Evolutionary conservation across 2,329 filamentous ascomycete species (phyloP), one percentile per base, ranked within the genome.

Genomic region (Escovopsis sp.): DNA sequence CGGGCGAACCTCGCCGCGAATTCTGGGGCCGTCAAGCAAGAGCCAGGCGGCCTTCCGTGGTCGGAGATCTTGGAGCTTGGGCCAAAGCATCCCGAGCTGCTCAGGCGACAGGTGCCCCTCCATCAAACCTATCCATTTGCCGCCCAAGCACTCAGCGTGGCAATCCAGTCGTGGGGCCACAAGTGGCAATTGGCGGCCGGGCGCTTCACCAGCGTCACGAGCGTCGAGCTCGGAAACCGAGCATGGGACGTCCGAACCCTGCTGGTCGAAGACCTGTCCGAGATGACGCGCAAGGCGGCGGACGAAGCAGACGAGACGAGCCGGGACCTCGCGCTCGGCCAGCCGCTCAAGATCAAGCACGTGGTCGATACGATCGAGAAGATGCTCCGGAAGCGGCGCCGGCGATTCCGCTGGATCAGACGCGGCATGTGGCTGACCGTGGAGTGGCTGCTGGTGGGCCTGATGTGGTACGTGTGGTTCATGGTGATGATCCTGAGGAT

Each of bases 391-490:
- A 71, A 82, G 45, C 70, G 86, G 41, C 70, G 77, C 12, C 62
- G 77, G 28, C 63, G 76, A 44, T 77, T 91, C 55, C 70, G 85
- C 43, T 87, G 85, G 77, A 61, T 87, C 23, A 70, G 85, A 34
- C 70, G 84, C 12, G 76, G 78, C 1, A 80, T 85, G 12, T 96
- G 87, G 73, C 77, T 87, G 43, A 63, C 81, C 18, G 75, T 95
- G 12, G 89, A 96, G 66, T 95, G 87, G 86, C 66, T 77, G 40
- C 71, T 96, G 15, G 77, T 96, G 34, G 84, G 83, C 4, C 75
- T 93, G 51, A 85, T 96, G 79, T 95, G 91, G 87, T 86, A 82
- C 61, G 80, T 93, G 12, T 96, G 89, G 87, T 76, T 93, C 45
- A 68, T 94, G 32, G 88, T 95, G 23, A 83, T 87, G 58, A 68